phyloP scores from a whole-genome alignment of 768 basidiomycete species.

The Coprinopsis strossmayeri region DNA sequence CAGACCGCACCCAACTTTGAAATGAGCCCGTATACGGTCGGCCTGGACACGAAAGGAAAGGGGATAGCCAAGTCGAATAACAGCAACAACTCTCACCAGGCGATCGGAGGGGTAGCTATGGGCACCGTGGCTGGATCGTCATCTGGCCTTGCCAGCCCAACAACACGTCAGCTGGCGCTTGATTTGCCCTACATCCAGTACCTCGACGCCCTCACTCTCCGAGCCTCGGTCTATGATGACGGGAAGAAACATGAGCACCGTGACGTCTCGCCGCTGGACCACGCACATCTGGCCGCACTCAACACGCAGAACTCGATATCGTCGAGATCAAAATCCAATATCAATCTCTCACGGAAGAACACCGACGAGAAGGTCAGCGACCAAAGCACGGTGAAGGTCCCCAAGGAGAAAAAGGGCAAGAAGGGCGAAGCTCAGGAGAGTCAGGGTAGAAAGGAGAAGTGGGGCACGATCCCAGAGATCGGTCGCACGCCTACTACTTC shows the following conservation, averaged over 20 bases:
- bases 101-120: neutral
- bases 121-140: too few relatives aligned
- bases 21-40: neutral
- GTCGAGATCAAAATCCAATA: too few relatives aligned
- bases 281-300: neutral
- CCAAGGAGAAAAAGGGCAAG: neutral
- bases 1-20: neutral
- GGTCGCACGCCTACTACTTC: neutral
- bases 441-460: neutral
- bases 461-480: neutral
- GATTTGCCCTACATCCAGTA: constrained; percentile 4
- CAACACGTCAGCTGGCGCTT: neutral
- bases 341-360: too few relatives aligned
- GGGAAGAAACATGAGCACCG: neutral
- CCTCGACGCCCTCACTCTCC: neutral
- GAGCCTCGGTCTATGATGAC: too few relatives aligned
- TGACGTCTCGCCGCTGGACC: neutral
- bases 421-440: neutral
- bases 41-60: neutral
- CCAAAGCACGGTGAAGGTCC: too few relatives aligned
- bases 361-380: too few relatives aligned
- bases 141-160: too few relatives aligned
- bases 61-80: neutral
- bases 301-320: neutral
- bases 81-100: neutral